Conservation (phyloP, 2,329 filamentous ascomycete genomes). For the Monosporascus ibericus region DNA sequence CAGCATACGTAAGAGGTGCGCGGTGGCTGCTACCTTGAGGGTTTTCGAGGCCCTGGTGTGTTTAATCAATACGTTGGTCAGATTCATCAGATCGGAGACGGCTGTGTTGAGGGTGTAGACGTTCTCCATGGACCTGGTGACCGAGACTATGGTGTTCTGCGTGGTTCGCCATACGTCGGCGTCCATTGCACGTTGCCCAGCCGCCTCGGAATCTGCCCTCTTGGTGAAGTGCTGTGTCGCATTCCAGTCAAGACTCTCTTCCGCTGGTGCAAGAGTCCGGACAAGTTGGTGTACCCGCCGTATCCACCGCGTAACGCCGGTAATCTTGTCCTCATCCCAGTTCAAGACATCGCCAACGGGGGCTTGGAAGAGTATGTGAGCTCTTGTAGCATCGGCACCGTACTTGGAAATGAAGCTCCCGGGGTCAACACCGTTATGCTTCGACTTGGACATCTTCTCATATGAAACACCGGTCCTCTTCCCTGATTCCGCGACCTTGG, state of each 20-base stretch:
- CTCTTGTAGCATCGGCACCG: slow-evolving; percentile 77
- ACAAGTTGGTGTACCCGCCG: slow-evolving; percentile 58
- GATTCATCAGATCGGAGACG: slow-evolving; percentile 73
- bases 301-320: slow-evolving; percentile 78
- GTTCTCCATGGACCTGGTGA: slow-evolving; percentile 62
- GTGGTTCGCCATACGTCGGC: slow-evolving; percentile 55
- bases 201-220: slow-evolving; percentile 17
- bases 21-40: slow-evolving; percentile 44
- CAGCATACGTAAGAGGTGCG: slow-evolving; percentile 61
- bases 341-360: slow-evolving; percentile 78
- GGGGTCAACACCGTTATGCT: slow-evolving; percentile 86
- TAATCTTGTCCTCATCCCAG: slow-evolving; percentile 81
- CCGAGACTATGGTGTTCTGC: slow-evolving; percentile 60
- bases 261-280: slow-evolving; percentile 16
- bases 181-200: slow-evolving; percentile 39
- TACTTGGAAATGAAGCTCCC: slow-evolving; percentile 64
- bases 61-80: slow-evolving; percentile 64
- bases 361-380: slow-evolving; percentile 85
- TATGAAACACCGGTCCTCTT: slow-evolving; percentile 57
- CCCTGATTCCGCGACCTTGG: slow-evolving; percentile 57
- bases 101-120: slow-evolving; percentile 78
- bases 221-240: slow-evolving; percentile 33
- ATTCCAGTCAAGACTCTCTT: slow-evolving; percentile 7
- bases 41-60: slow-evolving; percentile 33
- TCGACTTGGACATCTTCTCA: slow-evolving; percentile 95